phyloP scores from a whole-genome alignment of 208 protist species.

The Blechomonas ayalai region DNA sequence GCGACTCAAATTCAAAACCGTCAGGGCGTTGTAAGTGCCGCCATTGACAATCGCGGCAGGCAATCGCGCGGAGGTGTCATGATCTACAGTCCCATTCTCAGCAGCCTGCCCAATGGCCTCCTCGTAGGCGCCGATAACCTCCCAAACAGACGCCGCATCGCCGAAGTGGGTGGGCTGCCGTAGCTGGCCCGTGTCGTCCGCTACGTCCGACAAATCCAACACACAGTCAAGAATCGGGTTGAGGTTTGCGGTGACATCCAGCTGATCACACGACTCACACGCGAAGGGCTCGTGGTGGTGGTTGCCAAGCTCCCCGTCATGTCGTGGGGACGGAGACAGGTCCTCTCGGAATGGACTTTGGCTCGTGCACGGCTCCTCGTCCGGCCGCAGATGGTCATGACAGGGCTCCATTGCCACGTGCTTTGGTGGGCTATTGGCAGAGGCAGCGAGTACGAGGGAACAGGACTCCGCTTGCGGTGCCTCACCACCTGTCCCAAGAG shows the following conservation, averaged over 20 bases:
- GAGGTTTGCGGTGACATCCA: slow-evolving; percentile 73
- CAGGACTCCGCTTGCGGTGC: neutral
- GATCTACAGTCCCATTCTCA: neutral
- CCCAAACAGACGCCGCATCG: slow-evolving; percentile 43
- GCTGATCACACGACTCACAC: slow-evolving; percentile 30
- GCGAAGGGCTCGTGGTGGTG: slow-evolving; percentile 8
- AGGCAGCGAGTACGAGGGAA: too few relatives aligned
- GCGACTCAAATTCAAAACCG: slow-evolving; percentile 59
- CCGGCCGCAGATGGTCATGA: neutral
- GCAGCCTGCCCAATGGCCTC: slow-evolving; percentile 22
- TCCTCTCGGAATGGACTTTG: neutral
- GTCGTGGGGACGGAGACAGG: too few relatives aligned
- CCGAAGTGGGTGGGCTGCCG: slow-evolving; percentile 28
- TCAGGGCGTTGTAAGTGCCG: slow-evolving; percentile 32
- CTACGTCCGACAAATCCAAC: slow-evolving; percentile 49
- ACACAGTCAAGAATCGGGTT: slow-evolving; percentile 57
- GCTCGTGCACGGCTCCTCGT: neutral
- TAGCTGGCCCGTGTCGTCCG: slow-evolving; percentile 22
- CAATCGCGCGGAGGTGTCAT: slow-evolving; percentile 7
- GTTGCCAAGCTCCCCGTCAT: too few relatives aligned
- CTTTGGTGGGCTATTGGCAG: too few relatives aligned
- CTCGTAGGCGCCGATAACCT: slow-evolving; percentile 43
- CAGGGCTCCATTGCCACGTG: neutral
- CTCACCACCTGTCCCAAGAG: too few relatives aligned
- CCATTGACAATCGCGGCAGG: neutral